Conservation (phyloP, 148 eudicot species). For the Chenopodium berlandieri region DNA sequence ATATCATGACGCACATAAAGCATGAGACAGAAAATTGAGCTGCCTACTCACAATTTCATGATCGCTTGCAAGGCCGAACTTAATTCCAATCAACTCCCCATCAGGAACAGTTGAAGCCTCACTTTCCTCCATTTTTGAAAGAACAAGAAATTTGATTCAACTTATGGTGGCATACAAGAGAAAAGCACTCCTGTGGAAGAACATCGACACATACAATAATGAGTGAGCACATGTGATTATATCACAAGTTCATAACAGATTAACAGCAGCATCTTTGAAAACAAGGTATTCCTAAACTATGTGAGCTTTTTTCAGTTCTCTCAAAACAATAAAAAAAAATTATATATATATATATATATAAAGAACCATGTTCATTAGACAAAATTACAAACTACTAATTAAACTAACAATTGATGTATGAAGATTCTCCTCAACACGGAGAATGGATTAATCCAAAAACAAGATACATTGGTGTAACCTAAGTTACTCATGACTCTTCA, state of each 20-base stretch:
- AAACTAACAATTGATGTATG: not conserved
- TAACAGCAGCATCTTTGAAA: not conserved
- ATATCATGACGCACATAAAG: not conserved
- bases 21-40: not conserved
- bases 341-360: not conserved
- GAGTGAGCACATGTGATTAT: not conserved
- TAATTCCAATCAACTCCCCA: constrained; percentile 57
- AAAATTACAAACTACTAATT: not conserved
- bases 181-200: not conserved
- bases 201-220: not conserved
- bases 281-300: not conserved
- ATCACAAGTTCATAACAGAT: not conserved
- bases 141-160: not conserved
- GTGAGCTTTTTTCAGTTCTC: not conserved
- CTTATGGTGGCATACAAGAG: constrained; percentile 10
- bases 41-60: constrained; percentile 59
- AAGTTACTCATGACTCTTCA: not conserved
- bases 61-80: constrained; percentile 56
- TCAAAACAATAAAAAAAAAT: not conserved
- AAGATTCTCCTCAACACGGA: not conserved
- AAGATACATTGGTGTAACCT: not conserved
- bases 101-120: constrained; percentile 36
- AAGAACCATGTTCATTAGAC: not conserved
- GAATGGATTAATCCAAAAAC: not conserved
- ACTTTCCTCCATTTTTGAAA: constrained; percentile 46